Evolutionary conservation across 1,284 basidiomycete species (phyloP).

Genomic region (Rhodotorula sp.): DNA sequence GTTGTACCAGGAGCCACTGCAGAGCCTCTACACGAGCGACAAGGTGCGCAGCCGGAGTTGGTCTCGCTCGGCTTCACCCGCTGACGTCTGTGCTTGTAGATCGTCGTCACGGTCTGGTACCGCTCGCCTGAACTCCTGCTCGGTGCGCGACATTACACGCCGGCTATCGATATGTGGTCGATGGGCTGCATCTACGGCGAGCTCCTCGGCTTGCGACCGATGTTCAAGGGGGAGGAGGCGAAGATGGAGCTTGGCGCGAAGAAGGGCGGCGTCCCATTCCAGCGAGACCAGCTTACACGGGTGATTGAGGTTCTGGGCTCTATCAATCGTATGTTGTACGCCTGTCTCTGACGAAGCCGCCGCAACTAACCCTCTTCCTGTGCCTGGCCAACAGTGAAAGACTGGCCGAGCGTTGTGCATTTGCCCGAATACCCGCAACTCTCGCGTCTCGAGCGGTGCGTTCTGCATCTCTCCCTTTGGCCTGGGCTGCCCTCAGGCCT

Average conservation of each 20-base stretch:
- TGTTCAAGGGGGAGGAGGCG: constrained; percentile 99
- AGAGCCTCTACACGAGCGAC: constrained; percentile 73
- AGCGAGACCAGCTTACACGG: constrained; percentile 87
- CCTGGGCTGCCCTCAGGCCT: background rate
- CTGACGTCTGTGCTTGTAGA: constrained; percentile 9
- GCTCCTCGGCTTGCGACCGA: constrained; percentile 83
- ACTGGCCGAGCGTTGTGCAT: constrained; percentile 82
- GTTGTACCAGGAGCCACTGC: constrained; percentile 77
- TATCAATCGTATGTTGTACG: constrained; percentile 65
- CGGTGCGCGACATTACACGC: constrained; percentile 94
- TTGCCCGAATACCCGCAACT: constrained; percentile 86
- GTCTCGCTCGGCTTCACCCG: no score
- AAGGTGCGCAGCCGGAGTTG: constrained; percentile 57
- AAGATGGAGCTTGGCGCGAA: constrained; percentile 75
- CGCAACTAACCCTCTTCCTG: background rate
- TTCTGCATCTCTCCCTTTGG: background rate
- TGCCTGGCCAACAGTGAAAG: constrained; percentile 58
- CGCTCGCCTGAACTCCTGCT: constrained; percentile 91
- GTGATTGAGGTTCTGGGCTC: constrained; percentile 94
- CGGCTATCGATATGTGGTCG: constrained; percentile 93
- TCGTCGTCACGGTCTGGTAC: constrained; percentile 99
- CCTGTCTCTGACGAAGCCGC: fast-evolving
- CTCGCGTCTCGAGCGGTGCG: constrained; percentile 57
- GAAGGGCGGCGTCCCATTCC: constrained; percentile 68
- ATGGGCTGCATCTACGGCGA: constrained; percentile 97